Conservation (phyloP, 148 eudicot genomes). For the Fagopyrum tataricum region DNA sequence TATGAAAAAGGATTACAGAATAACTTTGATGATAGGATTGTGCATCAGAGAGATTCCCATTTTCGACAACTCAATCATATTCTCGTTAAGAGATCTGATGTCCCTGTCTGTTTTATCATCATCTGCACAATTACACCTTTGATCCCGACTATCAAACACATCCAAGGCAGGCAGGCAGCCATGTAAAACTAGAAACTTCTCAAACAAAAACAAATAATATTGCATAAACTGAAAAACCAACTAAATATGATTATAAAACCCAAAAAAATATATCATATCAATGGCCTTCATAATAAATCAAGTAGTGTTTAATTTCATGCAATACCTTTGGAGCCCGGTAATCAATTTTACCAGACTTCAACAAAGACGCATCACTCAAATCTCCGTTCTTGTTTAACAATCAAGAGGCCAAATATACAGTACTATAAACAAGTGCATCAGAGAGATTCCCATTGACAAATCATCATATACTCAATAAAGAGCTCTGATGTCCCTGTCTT, state of each 20-base stretch:
- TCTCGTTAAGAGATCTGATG: conserved; percentile 15
- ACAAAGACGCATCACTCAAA: too few relatives aligned
- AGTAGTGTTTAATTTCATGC: too few relatives aligned
- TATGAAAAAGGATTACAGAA: neutral
- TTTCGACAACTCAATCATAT: conserved; percentile 14
- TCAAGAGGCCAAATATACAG: neutral
- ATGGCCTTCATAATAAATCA: too few relatives aligned
- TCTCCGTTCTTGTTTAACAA: too few relatives aligned
- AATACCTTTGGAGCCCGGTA: too few relatives aligned
- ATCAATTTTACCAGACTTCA: too few relatives aligned
- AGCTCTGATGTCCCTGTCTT: conserved; percentile 38
- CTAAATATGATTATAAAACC: too few relatives aligned
- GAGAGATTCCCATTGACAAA: conserved; percentile 36
- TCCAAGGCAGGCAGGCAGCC: too few relatives aligned
- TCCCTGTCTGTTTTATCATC: conserved; percentile 18
- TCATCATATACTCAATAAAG: conserved; percentile 16
- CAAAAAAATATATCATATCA: too few relatives aligned
- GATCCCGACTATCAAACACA: too few relatives aligned
- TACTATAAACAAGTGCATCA: conserved; percentile 24
- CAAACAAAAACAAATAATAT: too few relatives aligned
- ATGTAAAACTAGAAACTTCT: too few relatives aligned
- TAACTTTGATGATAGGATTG: neutral
- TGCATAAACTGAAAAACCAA: neutral
- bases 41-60: conserved; percentile 23
- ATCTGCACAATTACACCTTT: neutral